Evolutionary conservation across 1,139 yeast genomes (phyloP).

Genomic region (Kluyveromyces sp.): DNA sequence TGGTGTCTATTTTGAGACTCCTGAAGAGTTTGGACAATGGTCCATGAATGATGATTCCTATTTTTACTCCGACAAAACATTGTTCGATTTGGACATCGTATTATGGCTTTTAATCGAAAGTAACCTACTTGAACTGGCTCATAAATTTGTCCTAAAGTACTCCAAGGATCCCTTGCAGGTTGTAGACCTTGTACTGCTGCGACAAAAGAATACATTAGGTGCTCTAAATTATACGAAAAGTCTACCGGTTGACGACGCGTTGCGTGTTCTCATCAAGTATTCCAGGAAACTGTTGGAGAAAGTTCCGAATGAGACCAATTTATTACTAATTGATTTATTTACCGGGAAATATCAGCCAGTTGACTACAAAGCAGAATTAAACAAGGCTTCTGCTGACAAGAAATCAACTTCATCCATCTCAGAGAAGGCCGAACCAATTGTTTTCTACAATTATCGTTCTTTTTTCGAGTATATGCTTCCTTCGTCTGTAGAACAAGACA

Average conservation of each 20-base stretch:
- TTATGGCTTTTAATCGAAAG: slow-evolving; percentile 73
- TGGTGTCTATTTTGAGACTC: slow-evolving; percentile 35
- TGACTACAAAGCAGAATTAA: slow-evolving; percentile 9
- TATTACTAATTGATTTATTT: slow-evolving; percentile 73
- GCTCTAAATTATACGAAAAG: slow-evolving; percentile 65
- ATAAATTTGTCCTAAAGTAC: slow-evolving; percentile 55
- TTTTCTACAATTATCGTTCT: slow-evolving; percentile 63
- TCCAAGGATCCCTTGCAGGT: slow-evolving; percentile 69
- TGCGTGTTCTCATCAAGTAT: slow-evolving; percentile 60
- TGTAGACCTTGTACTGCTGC: slow-evolving; percentile 69
- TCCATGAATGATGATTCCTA: slow-evolving; percentile 27
- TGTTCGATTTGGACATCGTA: slow-evolving; percentile 64
- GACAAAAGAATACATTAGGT: slow-evolving; percentile 53
- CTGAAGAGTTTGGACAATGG: slow-evolving; percentile 22
- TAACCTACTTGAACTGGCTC: slow-evolving; percentile 62
- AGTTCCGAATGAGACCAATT: slow-evolving; percentile 77
- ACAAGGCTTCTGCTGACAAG: slow-evolving; percentile 1
- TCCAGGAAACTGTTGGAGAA: slow-evolving; percentile 59
- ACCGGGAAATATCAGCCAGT: slow-evolving; percentile 71
- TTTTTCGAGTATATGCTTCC: slow-evolving; percentile 54
- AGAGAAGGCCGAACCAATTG: slow-evolving; percentile 31
- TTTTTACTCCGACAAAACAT: slow-evolving; percentile 25
- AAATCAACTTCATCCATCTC: neutral
- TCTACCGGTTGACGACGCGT: slow-evolving; percentile 69
- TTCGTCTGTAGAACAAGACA: slow-evolving; percentile 8